Conservation (phyloP, 129 eudicot species). For the Scalesia atractyloides region DNA sequence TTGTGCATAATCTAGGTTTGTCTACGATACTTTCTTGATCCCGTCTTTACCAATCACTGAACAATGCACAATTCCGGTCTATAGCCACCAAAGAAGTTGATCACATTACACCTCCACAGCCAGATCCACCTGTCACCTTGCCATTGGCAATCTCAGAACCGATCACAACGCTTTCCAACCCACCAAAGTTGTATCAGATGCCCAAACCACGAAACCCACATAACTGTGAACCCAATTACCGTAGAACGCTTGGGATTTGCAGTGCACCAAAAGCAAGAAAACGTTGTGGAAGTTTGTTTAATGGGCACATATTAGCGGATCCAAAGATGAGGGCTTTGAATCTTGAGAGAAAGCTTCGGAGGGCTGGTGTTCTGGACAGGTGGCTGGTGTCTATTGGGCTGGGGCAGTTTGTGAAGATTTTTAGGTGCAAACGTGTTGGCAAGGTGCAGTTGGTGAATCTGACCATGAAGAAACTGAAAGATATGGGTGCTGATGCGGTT, state of each 20-base stretch:
- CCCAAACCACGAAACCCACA: constrained; percentile 14
- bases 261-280: constrained; percentile 33
- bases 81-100: constrained; percentile 20
- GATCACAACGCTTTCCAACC: constrained; percentile 31
- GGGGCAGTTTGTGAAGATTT: constrained; percentile 62
- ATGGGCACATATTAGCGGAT: constrained; percentile 39
- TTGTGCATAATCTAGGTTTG: constrained; percentile 16
- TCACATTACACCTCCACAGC: constrained; percentile 17
- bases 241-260: constrained; percentile 21
- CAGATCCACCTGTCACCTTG: constrained; percentile 30
- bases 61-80: constrained; percentile 31
- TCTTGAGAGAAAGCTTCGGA: constrained; percentile 75
- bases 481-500: constrained; percentile 88
- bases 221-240: constrained; percentile 4
- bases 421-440: constrained; percentile 47
- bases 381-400: constrained; percentile 90
- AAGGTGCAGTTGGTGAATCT: constrained; percentile 74
- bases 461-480: constrained; percentile 84
- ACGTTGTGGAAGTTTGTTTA: constrained; percentile 28
- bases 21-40: constrained; percentile 42
- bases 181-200: constrained; percentile 27
- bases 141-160: constrained; percentile 36
- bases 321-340: constrained; percentile 58
- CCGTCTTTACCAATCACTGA: constrained; percentile 58
- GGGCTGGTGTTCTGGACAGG: constrained; percentile 78